A percentile compares a stretch with the other conserved stretches of the same genome.
Evolutionary conservation across 139 green algal genomes (phyloP).

Genomic region (Chlorella sorokiniana): DNA sequence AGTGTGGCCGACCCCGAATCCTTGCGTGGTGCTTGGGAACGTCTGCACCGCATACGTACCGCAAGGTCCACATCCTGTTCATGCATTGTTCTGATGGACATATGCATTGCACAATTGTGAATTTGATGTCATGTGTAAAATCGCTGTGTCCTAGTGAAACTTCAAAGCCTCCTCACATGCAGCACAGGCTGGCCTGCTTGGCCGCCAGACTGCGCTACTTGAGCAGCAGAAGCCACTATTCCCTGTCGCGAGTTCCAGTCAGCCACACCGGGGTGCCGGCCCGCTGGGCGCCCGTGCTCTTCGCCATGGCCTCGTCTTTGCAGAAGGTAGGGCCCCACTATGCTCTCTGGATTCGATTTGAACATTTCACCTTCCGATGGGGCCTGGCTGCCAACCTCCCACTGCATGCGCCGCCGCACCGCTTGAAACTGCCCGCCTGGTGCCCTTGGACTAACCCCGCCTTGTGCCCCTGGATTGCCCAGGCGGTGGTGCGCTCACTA

Average conservation of each 20-base stretch:
- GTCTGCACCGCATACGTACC: too few species aligned
- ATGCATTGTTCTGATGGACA: too few species aligned
- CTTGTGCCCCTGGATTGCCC: background rate
- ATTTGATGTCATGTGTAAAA: too few species aligned
- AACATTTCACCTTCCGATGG: background rate
- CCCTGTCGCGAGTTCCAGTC: too few species aligned
- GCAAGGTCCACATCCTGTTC: too few species aligned
- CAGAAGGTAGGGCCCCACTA: background rate
- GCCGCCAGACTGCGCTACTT: background rate
- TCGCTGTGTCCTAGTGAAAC: too few species aligned
- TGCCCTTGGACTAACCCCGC: too few species aligned
- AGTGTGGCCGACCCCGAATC: too few species aligned
- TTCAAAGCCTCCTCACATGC: too few species aligned
- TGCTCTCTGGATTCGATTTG: background rate
- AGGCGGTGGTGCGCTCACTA: conserved; percentile 53
- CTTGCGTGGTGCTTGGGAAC: too few species aligned
- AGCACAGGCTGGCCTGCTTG: too few species aligned
- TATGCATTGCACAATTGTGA: too few species aligned
- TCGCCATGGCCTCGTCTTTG: conserved; percentile 12
- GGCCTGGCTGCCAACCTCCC: background rate
- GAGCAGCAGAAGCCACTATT: background rate
- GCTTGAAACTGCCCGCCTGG: background rate
- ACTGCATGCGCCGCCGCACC: background rate
- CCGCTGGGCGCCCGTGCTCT: conserved; percentile 16
- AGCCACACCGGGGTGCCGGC: background rate